Evolutionary conservation across 352 stramenopile species (phyloP).

Genomic region (Phytopythium sindhum): DNA sequence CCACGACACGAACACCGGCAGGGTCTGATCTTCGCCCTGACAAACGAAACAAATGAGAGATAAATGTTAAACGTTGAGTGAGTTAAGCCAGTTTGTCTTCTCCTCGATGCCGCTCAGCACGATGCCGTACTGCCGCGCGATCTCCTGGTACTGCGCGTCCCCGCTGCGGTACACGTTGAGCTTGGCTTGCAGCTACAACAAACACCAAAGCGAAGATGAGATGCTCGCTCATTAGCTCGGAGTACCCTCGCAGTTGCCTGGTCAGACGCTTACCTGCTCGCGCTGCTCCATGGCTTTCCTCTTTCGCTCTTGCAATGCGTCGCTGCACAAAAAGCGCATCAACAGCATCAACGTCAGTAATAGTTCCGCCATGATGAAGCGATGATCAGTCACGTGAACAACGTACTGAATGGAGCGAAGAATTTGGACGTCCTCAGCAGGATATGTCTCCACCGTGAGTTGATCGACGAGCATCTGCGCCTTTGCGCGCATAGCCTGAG

Average conservation of each 20-base stretch:
- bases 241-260: neutral
- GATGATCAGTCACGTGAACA: neutral
- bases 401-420: slow-evolving; percentile 24
- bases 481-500: slow-evolving; percentile 21
- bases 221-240: neutral
- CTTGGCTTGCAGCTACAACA: slow-evolving; percentile 25
- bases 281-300: slow-evolving; percentile 17
- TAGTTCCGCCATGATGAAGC: neutral
- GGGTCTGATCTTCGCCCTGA: neutral
- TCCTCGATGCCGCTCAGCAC: slow-evolving; percentile 32
- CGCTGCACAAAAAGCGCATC: slow-evolving; percentile 10
- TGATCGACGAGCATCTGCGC: slow-evolving; percentile 26
- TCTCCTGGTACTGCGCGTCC: slow-evolving; percentile 32
- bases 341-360: neutral
- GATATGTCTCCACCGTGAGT: slow-evolving; percentile 32
- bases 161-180: slow-evolving; percentile 29
- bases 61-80: slow-evolving; percentile 31
- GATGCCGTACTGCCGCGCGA: slow-evolving; percentile 29
- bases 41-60: neutral
- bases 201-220: neutral
- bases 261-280: slow-evolving; percentile 5
- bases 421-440: slow-evolving; percentile 13
- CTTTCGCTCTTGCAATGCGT: slow-evolving; percentile 22
- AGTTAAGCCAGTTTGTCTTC: slow-evolving; percentile 39
- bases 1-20: neutral